Evolutionary conservation across 805 yeast species (phyloP), one percentile per base, ranked within the genome.

Genomic region (Kazachstania martiniae): DNA sequence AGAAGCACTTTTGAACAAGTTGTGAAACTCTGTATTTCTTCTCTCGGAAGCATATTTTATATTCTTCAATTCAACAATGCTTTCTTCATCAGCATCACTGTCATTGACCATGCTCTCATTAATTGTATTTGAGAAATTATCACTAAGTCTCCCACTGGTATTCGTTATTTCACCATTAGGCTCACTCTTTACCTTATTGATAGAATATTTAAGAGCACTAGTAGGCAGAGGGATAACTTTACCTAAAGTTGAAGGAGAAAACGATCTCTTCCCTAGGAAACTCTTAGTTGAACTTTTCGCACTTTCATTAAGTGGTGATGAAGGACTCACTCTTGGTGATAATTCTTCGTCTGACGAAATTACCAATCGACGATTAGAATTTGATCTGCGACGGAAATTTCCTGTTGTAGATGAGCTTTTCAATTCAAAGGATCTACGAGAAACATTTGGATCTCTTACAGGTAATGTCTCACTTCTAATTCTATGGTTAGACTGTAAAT

Each of bases 1-100:
- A 5, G 44, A 42, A 2, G 49, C 29, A 26, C 66, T 63, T 27
- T 72, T 66, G 51, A 78, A 78, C 7, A 67, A 45, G 29, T 65
- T 66, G 46, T 76, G 84, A 50, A 77, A 77, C 14, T 75, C 75
- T 14, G 61, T 60, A 43, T 76, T 77, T 38, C 72, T 60, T 43
- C 69, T 74, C 9, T 62, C 66, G 28, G 59, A 56, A 1, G 77
- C 72, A 34, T 39, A 53, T 15, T 42, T 43, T 13, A 51, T 35
- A 25, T 40, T 42, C 14, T 39, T 36, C 15, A 51, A 33, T 22
- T 40, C 29, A 12, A 34, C 23, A 12, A 21, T 27, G 10, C 14
- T 26, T 15, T 32, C 30, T 5, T 24, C 33, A 21, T 30, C 25
- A n/a, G 24, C 18, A 8, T 21, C 18, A n/a, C 16, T 12, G 14